These are phyloP conservation scores for Fusarium oxysporum DNA, from an alignment of 2,329 filamentous ascomycete species.

Conservation along the genomic window DNA sequence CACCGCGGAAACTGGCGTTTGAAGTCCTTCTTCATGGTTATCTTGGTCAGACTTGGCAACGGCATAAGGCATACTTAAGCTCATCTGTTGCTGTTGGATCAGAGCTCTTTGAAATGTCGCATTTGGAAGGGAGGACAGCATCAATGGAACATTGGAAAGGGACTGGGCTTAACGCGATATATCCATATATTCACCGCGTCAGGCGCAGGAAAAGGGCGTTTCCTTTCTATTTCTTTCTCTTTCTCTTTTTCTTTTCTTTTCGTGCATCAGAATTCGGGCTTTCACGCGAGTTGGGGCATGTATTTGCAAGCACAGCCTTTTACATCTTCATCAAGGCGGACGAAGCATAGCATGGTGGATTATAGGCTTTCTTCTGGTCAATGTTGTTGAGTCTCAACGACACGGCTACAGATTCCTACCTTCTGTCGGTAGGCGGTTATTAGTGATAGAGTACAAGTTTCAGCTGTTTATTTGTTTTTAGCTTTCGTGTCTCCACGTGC, in stretches of 20 bases:
- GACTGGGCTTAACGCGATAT: conserved; percentile 13
- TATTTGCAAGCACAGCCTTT: background rate
- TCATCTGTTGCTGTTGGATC: background rate
- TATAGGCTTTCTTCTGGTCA: background rate
- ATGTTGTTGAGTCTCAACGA: background rate
- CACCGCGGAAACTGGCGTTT: conserved; percentile 31
- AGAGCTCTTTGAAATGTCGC: background rate
- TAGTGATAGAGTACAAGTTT: conserved; percentile 18
- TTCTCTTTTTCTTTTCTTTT: background rate
- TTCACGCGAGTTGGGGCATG: background rate
- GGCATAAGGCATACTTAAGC: background rate
- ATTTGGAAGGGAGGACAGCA: conserved; percentile 20
- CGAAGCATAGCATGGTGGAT: background rate
- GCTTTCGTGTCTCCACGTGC: background rate
- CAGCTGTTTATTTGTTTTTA: conserved; percentile 4
- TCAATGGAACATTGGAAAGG: conserved; percentile 13
- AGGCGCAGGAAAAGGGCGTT: conserved; percentile 14
- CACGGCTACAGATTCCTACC: background rate
- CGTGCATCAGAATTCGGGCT: background rate
- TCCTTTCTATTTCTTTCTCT: background rate
- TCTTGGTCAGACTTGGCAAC: background rate
- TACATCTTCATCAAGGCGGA: background rate
- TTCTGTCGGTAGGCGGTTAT: background rate
- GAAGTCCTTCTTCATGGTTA: conserved; percentile 7
- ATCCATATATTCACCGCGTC: background rate